Percentiles rank a stretch among this genome's conserved stretches.
These are phyloP conservation scores for Didymella segeticola DNA, from an alignment of 2,329 filamentous ascomycete species.

Conservation along the genomic window DNA sequence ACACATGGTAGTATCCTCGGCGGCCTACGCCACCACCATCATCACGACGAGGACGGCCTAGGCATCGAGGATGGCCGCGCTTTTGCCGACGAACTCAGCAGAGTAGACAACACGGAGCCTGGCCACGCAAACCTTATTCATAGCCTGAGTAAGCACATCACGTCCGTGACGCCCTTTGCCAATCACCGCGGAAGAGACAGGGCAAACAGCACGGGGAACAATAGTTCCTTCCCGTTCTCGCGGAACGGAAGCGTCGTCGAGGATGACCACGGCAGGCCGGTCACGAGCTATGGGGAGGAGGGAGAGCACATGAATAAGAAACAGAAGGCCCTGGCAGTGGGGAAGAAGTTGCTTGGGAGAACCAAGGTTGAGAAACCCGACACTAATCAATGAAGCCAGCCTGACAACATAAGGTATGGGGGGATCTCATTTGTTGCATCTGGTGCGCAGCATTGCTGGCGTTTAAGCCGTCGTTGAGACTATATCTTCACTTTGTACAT, in stretches of 20 bases:
- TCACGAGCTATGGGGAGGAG: slow-evolving; percentile 3
- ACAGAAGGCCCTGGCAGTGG: slow-evolving; percentile 13
- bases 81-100: slow-evolving; percentile 45
- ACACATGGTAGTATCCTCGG: slow-evolving; percentile 37
- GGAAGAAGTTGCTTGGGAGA: slow-evolving; percentile 11
- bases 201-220: slow-evolving; percentile 19
- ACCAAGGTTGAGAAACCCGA: slow-evolving; percentile 2
- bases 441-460: neutral
- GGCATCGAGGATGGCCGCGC: slow-evolving; percentile 39
- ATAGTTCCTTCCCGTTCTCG: neutral
- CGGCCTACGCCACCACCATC: slow-evolving; percentile 19
- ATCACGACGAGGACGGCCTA: slow-evolving; percentile 14
- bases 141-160: slow-evolving; percentile 43
- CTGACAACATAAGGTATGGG: neutral
- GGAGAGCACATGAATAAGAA: slow-evolving; percentile 12
- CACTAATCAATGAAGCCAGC: too few relatives aligned
- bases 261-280: neutral
- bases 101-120: slow-evolving; percentile 47
- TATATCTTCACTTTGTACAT: too few relatives aligned
- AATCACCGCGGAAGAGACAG: slow-evolving; percentile 25
- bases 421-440: slow-evolving; percentile 5
- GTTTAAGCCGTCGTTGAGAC: too few relatives aligned
- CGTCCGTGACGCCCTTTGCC: slow-evolving; percentile 38
- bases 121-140: slow-evolving; percentile 44
- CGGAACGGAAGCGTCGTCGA: slow-evolving; percentile 9